phyloP scores from a whole-genome alignment of 2,329 filamentous ascomycete genomes.

The Aureobasidium sp. region DNA sequence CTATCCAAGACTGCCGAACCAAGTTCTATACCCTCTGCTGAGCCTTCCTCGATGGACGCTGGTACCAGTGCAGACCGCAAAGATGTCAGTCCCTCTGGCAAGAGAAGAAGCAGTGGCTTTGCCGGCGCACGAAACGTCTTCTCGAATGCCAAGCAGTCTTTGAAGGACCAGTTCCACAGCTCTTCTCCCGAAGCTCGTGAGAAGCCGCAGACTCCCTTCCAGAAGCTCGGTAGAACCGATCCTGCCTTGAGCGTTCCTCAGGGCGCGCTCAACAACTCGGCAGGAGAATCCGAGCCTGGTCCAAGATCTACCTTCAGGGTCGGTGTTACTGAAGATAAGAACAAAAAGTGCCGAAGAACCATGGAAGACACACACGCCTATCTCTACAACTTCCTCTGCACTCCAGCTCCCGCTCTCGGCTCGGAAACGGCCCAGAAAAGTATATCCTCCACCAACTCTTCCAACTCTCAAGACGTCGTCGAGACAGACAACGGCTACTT shows the following conservation, averaged over 20 bases:
- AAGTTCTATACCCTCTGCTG: neutral
- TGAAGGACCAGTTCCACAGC: conserved; percentile 41
- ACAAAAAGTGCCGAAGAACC: conserved; percentile 96
- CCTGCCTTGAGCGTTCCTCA: conserved; percentile 81
- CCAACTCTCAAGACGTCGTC: conserved; percentile 49
- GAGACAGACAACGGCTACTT: conserved; percentile 99
- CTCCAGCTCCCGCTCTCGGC: conserved; percentile 59
- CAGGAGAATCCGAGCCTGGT: conserved; percentile 85
- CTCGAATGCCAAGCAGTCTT: conserved; percentile 78
- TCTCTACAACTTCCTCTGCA: conserved; percentile 93
- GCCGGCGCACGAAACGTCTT: conserved; percentile 82
- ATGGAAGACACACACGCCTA: conserved; percentile 99
- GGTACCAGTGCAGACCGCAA: conserved; percentile 44
- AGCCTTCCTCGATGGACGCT: conserved; percentile 16
- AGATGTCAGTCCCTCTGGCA: conserved; percentile 47
- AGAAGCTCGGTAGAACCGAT: conserved; percentile 81
- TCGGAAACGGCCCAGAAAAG: conserved; percentile 25
- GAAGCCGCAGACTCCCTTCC: conserved; percentile 57
- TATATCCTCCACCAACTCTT: conserved; percentile 17
- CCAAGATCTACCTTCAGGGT: conserved; percentile 87
- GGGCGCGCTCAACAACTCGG: conserved; percentile 91
- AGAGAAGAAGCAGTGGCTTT: conserved; percentile 81
- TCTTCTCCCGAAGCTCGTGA: conserved; percentile 21
- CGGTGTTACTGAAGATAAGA: conserved; percentile 94
- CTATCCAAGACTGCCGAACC: conserved; percentile 5